These are phyloP conservation scores for Fusarium virguliforme DNA, from an alignment of 2,329 filamentous ascomycete species.

Conservation along the genomic window DNA sequence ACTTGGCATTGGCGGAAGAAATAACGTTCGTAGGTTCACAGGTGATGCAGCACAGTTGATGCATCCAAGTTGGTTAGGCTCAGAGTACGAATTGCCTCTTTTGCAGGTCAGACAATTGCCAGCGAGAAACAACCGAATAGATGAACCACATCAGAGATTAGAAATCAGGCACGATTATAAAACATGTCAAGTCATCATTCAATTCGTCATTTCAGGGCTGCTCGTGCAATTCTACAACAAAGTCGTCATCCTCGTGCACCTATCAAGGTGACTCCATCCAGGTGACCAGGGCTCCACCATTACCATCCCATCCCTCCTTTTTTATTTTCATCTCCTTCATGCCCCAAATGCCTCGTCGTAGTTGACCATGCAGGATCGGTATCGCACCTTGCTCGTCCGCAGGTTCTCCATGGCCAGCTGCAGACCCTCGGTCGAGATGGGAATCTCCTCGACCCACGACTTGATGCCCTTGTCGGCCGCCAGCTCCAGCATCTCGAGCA, in stretches of 20 bases:
- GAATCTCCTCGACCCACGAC: slow-evolving; percentile 81
- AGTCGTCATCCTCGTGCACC: slow-evolving; percentile 35
- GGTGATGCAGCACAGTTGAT: neutral
- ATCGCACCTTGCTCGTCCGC: slow-evolving; percentile 79
- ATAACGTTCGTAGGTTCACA: neutral
- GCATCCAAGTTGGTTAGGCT: neutral
- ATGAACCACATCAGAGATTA: neutral
- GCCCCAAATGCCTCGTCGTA: slow-evolving; percentile 79
- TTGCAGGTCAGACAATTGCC: neutral
- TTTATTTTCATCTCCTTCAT: slow-evolving; percentile 45
- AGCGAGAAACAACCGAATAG: slow-evolving; percentile 3
- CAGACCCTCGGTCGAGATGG: slow-evolving; percentile 80
- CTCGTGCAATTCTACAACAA: slow-evolving; percentile 17
- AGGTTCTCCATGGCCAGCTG: slow-evolving; percentile 79
- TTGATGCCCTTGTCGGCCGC: slow-evolving; percentile 79
- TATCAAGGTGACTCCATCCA: slow-evolving; percentile 45
- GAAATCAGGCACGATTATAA: neutral
- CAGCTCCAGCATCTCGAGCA: slow-evolving; percentile 79
- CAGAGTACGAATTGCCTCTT: neutral
- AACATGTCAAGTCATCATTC: slow-evolving; percentile 32
- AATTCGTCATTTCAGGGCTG: slow-evolving; percentile 22
- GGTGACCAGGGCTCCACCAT: slow-evolving; percentile 34
- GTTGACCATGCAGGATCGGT: slow-evolving; percentile 81
- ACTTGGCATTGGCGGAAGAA: neutral
- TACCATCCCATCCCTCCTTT: slow-evolving; percentile 24